Percentiles rank a stretch among this genome's conserved stretches.
phyloP scores from a whole-genome alignment of 2,329 filamentous ascomycete genomes.

The Sporothrix humicola region DNA sequence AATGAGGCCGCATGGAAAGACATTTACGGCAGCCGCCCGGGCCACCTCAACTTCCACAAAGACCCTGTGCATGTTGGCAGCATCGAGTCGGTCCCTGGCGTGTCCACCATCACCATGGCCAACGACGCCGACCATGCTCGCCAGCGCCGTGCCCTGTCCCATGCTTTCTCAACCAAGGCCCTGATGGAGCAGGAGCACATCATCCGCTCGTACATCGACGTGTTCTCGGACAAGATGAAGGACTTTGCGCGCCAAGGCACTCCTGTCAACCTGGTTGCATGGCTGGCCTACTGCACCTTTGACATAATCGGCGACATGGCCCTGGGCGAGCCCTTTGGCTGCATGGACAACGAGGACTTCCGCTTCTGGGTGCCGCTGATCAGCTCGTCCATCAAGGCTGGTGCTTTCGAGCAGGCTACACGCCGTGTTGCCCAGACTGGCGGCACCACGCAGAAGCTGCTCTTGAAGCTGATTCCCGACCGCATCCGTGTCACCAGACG shows the following conservation, averaged over 20 bases:
- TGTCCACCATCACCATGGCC: slow-evolving; percentile 24
- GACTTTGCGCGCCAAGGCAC: slow-evolving; percentile 36
- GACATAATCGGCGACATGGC: slow-evolving; percentile 39
- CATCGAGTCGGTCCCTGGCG: slow-evolving; percentile 12
- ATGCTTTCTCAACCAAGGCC: slow-evolving; percentile 42
- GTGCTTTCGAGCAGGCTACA: slow-evolving; percentile 29
- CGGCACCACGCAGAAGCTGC: slow-evolving; percentile 15
- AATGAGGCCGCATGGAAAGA: slow-evolving; percentile 47
- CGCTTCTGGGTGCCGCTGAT: slow-evolving; percentile 38
- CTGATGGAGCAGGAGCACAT: slow-evolving; percentile 41
- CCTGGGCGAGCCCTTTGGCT: slow-evolving; percentile 38
- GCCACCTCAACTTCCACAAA: slow-evolving; percentile 19
- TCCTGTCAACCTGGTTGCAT: slow-evolving; percentile 39
- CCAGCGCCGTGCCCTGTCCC: slow-evolving; percentile 40
- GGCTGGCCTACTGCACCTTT: slow-evolving; percentile 41
- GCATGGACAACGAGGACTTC: slow-evolving; percentile 33
- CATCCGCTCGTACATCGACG: slow-evolving; percentile 36
- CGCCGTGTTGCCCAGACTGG: slow-evolving; percentile 15
- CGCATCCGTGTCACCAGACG: slow-evolving; percentile 11
- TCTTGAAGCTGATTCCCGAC: slow-evolving; percentile 12
- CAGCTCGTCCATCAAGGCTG: slow-evolving; percentile 31
- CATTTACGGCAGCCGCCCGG: slow-evolving; percentile 45
- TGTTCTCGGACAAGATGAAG: slow-evolving; percentile 37
- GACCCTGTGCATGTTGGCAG: slow-evolving; percentile 16
- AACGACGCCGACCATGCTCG: slow-evolving; percentile 36